Evolutionary conservation across 495 filamentous ascomycete genomes (phyloP), one percentile per base, ranked within the genome.

Genomic region (Neurospora sp.): DNA sequence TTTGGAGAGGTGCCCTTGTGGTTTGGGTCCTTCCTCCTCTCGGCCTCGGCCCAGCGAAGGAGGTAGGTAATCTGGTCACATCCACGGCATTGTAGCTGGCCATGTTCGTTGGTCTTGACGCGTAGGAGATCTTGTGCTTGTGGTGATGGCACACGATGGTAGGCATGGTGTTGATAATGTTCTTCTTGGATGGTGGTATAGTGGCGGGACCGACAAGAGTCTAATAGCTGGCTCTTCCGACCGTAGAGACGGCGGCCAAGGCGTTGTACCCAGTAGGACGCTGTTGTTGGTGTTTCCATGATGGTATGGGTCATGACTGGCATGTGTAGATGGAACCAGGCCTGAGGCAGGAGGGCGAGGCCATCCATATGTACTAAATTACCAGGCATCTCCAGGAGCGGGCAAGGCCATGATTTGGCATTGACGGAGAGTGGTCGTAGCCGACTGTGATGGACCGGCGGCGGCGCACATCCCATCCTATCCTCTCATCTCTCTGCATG

Each of bases 11-110:
- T 71, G 14, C 79, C 78, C 18, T 75, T 69, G 41, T 69, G 78
- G 16, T 69, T 44, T 37, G 44, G 27, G 35, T 76, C 73, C 38
- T 71, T 75, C 71, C 79, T 76, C 49, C 74, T 60, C 37, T 78
- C 75, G 10, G 72, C 74, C 60, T 80, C 79, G 2, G 75, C 79
- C 78, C 78, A 79, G n/a, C 79, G 79, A 23, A 81, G 31, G 38
- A 81, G 75, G 20, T 78, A 72, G 39, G 73, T 76, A 35, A 81
- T 72, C 35, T 74, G 73, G 23, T 73, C 74, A 66, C 79, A 81
- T 2, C 77, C 79, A 4, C 44, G 75, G 74, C 79, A 81, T 37
- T 80, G 78, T 2, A 69, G 66, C 40, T 78, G 79, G 69, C 71
- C 72, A 49, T 78, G 60, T 40, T 75, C 75, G 70, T 78, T 78